Conservation (phyloP, 2,329 filamentous ascomycete genomes). For the Magnaporthiopsis poae region DNA sequence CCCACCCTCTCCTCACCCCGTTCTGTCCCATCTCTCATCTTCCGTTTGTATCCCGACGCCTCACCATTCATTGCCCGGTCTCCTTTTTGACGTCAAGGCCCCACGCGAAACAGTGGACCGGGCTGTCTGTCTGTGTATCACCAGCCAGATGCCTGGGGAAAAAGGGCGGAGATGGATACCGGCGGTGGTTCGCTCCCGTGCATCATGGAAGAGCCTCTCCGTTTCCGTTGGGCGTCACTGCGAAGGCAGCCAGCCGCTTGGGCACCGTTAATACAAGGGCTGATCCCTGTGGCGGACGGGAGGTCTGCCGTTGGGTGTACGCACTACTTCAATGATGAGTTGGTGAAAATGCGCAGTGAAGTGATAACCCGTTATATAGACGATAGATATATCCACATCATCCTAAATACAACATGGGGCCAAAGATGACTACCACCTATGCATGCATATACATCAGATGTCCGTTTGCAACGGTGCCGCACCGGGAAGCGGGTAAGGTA, state of each 20-base stretch:
- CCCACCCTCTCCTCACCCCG: too few relatives aligned
- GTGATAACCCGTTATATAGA: too few relatives aligned
- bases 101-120: background rate
- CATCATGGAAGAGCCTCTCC: too few relatives aligned
- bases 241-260: background rate
- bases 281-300: too few relatives aligned
- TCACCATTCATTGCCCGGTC: too few relatives aligned
- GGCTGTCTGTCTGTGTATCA: background rate
- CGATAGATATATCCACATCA: too few relatives aligned
- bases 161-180: background rate
- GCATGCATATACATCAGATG: background rate
- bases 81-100: background rate
- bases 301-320: too few relatives aligned
- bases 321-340: too few relatives aligned
- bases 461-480: background rate
- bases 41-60: too few relatives aligned
- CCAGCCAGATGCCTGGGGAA: background rate
- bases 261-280: background rate
- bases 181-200: background rate
- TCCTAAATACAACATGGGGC: too few relatives aligned
- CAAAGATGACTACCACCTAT: background rate
- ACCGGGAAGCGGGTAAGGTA: background rate
- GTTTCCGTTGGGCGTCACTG: background rate
- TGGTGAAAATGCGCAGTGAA: too few relatives aligned
- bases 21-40: too few relatives aligned